Evolutionary conservation across 176 grass and related monocot species (phyloP), one percentile per base, ranked within the genome.

Genomic region (Rhynchospora breviuscula): DNA sequence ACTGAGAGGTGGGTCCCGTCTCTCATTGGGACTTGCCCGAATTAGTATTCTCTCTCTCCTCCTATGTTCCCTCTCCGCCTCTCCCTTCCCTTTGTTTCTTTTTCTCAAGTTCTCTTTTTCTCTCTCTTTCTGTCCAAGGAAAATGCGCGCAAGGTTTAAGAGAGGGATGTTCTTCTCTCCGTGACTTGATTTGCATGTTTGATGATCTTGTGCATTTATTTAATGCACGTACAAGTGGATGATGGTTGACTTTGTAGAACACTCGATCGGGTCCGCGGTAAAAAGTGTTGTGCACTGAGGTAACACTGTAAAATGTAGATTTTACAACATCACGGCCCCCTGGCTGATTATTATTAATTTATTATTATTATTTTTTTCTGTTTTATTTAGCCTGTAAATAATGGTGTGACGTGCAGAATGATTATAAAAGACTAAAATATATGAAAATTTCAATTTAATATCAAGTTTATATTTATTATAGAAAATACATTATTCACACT

Each of bases 1-100:
- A 12, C 51, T 15, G 12, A 54, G 80, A 13, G 22, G 43, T 54
- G 46, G 21, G 44, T 13, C 43, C 44, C 10, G 80, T 62, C 63
- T 82, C 31, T 68, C 80, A 82, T 82, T 68, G 61, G 80, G 73
- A 57, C 73, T 78, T 31, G 51, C 73, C 51, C 45, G 10, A 51
- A 51, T 51, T 73, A 67, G 29, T 15, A 7, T 5, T 51, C 10
- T 12, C 13, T 8, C 26, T 29, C 26, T 29, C 26, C 69, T 73
- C 69, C 69, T 78, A 78, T 18, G 9, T 31, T 35, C 13, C 14
- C 73, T 78, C 73, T 56, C 73, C 49, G 3, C 73, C 73, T 77
- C 73, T 57, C 73, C 11, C 0, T 25, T 2, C n/a, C 18, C 18
- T 21, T 9, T 15, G 2, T 40, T 5, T 81, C 35, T 40, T 5